Evolutionary conservation across 2,329 filamentous ascomycete genomes (phyloP).

Genomic region (Sporothrix protearum): DNA sequence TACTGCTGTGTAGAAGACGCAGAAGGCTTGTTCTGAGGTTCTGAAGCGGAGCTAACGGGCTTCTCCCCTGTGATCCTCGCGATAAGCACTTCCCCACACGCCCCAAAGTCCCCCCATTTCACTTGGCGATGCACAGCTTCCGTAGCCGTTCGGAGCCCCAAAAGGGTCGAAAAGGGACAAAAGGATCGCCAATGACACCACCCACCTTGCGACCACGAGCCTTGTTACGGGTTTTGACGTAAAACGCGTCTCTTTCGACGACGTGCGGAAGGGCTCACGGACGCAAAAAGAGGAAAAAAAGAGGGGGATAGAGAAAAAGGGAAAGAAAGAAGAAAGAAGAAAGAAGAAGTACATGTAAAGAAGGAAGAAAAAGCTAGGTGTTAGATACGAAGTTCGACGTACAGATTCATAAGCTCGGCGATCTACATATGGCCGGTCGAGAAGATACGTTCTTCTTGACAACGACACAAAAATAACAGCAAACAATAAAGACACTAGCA

Average conservation of each 20-base stretch:
- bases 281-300: too few relatives aligned
- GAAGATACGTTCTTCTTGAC: too few relatives aligned
- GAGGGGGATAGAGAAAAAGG: too few relatives aligned
- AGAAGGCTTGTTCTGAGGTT: neutral
- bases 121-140: neutral
- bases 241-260: neutral
- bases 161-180: neutral
- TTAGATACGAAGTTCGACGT: too few relatives aligned
- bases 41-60: neutral
- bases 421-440: too few relatives aligned
- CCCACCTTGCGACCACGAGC: conserved; percentile 3
- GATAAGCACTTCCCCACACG: neutral
- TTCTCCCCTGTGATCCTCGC: neutral
- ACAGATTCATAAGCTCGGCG: too few relatives aligned
- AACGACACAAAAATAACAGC: neutral
- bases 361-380: too few relatives aligned
- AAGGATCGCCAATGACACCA: neutral
- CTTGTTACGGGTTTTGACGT: neutral
- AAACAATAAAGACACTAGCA: too few relatives aligned
- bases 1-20: neutral
- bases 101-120: neutral
- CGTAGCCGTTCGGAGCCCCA: neutral
- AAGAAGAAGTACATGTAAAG: too few relatives aligned
- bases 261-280: neutral
- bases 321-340: too few relatives aligned